These are phyloP conservation scores for Mycena albidolilacea DNA, from an alignment of 768 basidiomycete species.

Conservation along the genomic window DNA sequence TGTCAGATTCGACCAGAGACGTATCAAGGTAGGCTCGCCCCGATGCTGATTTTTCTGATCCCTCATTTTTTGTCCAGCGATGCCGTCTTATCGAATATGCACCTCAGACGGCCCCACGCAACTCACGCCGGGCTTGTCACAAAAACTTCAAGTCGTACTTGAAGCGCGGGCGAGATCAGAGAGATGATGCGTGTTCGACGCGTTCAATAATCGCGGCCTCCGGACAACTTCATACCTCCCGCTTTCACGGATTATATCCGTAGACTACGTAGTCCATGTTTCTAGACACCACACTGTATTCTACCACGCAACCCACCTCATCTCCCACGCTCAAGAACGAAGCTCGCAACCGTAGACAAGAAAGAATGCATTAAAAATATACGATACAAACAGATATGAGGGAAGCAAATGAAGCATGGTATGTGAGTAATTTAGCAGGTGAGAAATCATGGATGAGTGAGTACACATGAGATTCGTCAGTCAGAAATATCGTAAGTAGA, in stretches of 20 bases:
- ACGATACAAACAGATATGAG: conserved; percentile 7
- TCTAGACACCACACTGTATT: conserved; percentile 9
- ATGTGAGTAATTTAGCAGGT: not conserved
- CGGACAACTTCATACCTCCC: too few relatives aligned
- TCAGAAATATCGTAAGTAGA: not conserved
- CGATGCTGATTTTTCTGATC: too few relatives aligned
- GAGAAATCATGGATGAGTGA: not conserved
- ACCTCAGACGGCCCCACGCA: conserved; percentile 80
- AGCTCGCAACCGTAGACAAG: conserved; percentile 7
- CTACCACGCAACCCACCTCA: conserved; percentile 13
- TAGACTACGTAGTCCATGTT: not conserved
- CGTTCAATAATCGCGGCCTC: not conserved
- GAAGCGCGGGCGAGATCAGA: conserved; percentile 51
- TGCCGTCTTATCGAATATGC: conserved; percentile 88
- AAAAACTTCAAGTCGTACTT: conserved; percentile 60
- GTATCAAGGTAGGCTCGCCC: conserved; percentile 60
- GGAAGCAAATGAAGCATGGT: conserved; percentile 13
- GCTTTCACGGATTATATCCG: not conserved
- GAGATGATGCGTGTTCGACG: conserved; percentile 1
- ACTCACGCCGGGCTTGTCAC: conserved; percentile 77
- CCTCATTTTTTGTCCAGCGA: conserved; percentile 52
- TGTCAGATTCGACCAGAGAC: conserved; percentile 76
- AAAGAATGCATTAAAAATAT: conserved; percentile 28
- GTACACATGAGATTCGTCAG: not conserved
- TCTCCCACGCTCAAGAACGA: not conserved